Evolutionary conservation across 345 rosid genomes (phyloP), one percentile per base, ranked within the genome.

Genomic region (Dipteronia dyeriana): DNA sequence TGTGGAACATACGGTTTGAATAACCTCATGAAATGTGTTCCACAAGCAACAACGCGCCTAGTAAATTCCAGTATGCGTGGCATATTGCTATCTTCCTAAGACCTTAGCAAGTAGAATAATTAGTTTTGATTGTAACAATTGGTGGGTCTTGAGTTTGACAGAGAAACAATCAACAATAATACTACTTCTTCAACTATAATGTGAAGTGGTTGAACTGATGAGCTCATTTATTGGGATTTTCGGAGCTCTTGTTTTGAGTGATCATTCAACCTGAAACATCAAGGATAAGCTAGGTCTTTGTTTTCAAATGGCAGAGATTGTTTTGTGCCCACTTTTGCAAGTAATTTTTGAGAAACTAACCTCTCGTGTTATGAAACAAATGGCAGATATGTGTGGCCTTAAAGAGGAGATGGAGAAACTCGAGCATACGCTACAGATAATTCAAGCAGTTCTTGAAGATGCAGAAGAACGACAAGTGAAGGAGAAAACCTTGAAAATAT

Each of bases 371-470:
- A 5, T 51, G 43, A 39, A 39, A 39, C 7, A 39, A 7, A 39
- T 39, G 4, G 43, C 43, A 7, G 39, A 9, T 20, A 17, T 19
- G 12, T 4, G 59, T 4, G 78, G 20, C 10, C 19, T 45, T 9
- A 47, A 39, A 66, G 39, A 51, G 59, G 54, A 67, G 12, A 13
- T 72, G 16, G 29, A 67, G 29, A 81, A 61, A 49, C 68, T 81
- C 13, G 51, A 20, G 14, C 57, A 23, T 4, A 72, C 34, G 57
- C 11, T 77, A 31, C n/a, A 0, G 5, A 4, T 68, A 0, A 68
- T 81, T 49, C 75, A 73, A 39, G 84, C 75, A 5, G 84, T 68
- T 22, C 64, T 81, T 16, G 60, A 81, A 49, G 80, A 72, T 67
- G 83, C 83, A 57, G 83, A 77, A 38, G 53, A 81, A 61, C 20